A percentile compares a stretch with the other conserved stretches of the same genome.
These are phyloP conservation scores for Metschnikowia colocasiae DNA, from an alignment of 805 yeast species.

Conservation along the genomic window DNA sequence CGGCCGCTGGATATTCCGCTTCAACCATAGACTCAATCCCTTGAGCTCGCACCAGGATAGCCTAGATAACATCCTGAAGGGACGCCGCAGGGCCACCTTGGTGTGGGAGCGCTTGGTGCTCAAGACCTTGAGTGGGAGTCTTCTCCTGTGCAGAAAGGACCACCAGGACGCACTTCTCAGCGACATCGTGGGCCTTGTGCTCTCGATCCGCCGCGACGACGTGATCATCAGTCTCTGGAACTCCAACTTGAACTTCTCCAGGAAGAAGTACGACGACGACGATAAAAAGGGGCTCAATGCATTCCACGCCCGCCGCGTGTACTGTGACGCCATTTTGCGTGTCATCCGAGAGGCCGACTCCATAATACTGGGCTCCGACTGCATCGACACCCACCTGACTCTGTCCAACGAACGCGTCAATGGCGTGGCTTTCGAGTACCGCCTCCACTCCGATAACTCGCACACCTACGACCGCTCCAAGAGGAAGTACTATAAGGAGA, in stretches of 20 bases:
- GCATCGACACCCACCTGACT: slow-evolving; percentile 29
- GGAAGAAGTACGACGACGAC: slow-evolving; percentile 23
- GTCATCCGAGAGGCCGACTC: slow-evolving; percentile 47
- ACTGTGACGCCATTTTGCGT: slow-evolving; percentile 45
- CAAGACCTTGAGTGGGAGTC: slow-evolving; percentile 48
- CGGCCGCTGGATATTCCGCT: slow-evolving; percentile 60
- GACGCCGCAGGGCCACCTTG: slow-evolving; percentile 36
- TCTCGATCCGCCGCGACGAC: slow-evolving; percentile 57
- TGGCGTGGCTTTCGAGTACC: slow-evolving; percentile 46
- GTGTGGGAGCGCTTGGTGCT: slow-evolving; percentile 57
- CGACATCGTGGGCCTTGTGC: slow-evolving; percentile 58
- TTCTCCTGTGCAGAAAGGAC: slow-evolving; percentile 39
- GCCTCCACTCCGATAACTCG: slow-evolving; percentile 40
- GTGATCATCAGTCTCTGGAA: slow-evolving; percentile 63
- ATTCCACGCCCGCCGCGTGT: slow-evolving; percentile 42
- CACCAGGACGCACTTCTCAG: slow-evolving; percentile 38
- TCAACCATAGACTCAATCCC: slow-evolving; percentile 32
- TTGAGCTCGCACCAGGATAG: slow-evolving; percentile 12
- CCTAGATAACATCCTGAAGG: slow-evolving; percentile 20
- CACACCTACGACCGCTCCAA: slow-evolving; percentile 16
- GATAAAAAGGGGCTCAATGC: slow-evolving; percentile 33
- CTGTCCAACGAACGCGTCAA: slow-evolving; percentile 40
- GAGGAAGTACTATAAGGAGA: slow-evolving; percentile 11
- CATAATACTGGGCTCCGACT: slow-evolving; percentile 36
- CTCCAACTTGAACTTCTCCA: slow-evolving; percentile 39